Base-by-base conservation (phyloP, 345 rosid species). In the Capsella bursapastoris region DNA sequence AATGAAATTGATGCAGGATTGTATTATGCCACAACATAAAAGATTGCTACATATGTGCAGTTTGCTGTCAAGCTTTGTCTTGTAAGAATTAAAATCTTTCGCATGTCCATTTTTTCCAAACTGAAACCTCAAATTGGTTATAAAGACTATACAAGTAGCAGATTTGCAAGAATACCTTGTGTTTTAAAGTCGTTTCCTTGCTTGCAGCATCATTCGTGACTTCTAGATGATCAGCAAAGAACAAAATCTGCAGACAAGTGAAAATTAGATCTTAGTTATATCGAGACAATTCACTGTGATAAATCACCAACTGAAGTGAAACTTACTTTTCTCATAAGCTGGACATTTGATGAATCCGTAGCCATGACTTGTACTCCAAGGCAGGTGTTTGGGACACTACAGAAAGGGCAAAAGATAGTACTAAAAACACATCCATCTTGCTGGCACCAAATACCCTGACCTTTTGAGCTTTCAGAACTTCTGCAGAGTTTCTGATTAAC, bases 381-480 rank as follows among this genome's bases (percentile, higher is more conserved):
- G 68, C 90, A 87, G 38, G 83, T 84, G 75, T 70, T 69, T 22
- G 87, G 84, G 64, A 47, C 56, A 57, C 66, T 84, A 76, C 98
- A 94, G 84, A 85, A 94, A 55, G 98, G 95, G 74, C 98, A 91
- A 69, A 74, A 84, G 52, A 91, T 77, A 41, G 84, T 83, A 65
- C 76, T 86, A 84, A 82, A 93, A 66, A 91, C 97, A 79, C 97
- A 94, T 18, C 97, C 97, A 81, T 94, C 98, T 82, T 91, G 85
- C 79, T 88, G 78, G 43, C 82, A 80, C 98, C 96, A 94, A 66
- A 87, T 74, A 52, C 93, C 91, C 67, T 72, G 77, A 38, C 80
- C 82, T 35, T 64, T 68, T 34, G 72, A 70, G 73, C 80, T 84
- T 71, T 63, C 78, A 73, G 40, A 28, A 55, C 65, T 83, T 56